Conservation (phyloP, 495 filamentous ascomycete species). For the Neurospora tetraspora region DNA sequence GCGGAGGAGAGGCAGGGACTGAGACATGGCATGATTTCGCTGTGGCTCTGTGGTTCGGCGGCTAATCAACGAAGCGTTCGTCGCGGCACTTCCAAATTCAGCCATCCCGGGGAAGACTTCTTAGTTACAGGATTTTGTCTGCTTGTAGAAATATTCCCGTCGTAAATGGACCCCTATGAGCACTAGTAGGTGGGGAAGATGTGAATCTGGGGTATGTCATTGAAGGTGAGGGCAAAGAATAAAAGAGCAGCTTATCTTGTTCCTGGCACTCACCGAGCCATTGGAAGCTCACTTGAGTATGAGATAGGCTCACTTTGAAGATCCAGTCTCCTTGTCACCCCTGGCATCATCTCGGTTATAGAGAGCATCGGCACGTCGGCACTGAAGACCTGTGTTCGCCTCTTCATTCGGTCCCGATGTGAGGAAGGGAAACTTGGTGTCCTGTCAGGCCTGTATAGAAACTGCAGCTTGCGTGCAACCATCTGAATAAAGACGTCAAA, state of each 20-base stretch:
- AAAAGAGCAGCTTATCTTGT: neutral
- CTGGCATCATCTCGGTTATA: neutral
- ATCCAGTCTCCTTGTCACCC: neutral
- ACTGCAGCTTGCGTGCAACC: constrained; percentile 1
- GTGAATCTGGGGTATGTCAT: neutral
- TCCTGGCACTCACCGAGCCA: neutral
- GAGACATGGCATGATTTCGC: neutral
- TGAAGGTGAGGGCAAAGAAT: neutral
- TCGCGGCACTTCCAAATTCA: neutral
- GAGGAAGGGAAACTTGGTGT: neutral
- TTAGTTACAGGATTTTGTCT: neutral
- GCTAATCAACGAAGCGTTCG: neutral
- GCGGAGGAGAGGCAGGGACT: neutral
- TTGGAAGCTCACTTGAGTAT: neutral
- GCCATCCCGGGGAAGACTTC: neutral
- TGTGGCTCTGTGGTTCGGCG: neutral
- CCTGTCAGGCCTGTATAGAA: neutral
- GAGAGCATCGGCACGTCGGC: neutral
- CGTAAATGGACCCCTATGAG: neutral
- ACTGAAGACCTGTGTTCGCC: neutral
- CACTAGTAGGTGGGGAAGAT: neutral
- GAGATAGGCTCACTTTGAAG: neutral
- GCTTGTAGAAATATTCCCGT: neutral
- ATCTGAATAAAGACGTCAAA: neutral
- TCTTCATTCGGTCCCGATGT: neutral